Evolutionary conservation across 768 basidiomycete genomes (phyloP).

Genomic region (Trametes gibbosa): DNA sequence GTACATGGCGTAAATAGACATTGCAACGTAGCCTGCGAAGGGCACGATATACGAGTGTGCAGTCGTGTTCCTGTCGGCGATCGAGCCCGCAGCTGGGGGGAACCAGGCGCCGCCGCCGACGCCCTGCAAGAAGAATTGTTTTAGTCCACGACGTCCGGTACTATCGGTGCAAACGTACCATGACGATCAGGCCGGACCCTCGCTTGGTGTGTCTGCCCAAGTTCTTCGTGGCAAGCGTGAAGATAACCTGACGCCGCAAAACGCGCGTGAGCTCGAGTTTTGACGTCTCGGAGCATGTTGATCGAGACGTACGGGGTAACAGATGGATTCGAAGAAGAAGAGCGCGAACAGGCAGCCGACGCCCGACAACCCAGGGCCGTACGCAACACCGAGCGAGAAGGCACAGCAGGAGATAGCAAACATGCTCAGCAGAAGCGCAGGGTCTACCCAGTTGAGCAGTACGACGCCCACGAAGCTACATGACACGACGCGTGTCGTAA

Average conservation of each 20-base stretch:
- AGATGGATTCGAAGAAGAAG: slow-evolving; percentile 78
- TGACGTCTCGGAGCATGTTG: background rate
- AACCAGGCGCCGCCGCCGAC: slow-evolving; percentile 72
- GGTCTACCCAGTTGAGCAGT: slow-evolving; percentile 61
- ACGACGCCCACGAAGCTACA: slow-evolving; percentile 57
- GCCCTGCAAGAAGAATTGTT: slow-evolving; percentile 34
- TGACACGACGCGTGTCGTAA: slow-evolving; percentile 5
- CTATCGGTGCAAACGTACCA: slow-evolving; percentile 35
- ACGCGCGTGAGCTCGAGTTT: background rate
- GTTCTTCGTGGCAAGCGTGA: slow-evolving; percentile 65
- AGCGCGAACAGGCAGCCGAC: slow-evolving; percentile 60
- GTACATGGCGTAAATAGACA: slow-evolving; percentile 57
- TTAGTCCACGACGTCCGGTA: background rate
- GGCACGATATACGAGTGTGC: slow-evolving; percentile 60
- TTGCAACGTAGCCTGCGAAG: slow-evolving; percentile 54
- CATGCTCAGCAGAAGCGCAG: slow-evolving; percentile 56
- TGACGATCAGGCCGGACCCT: slow-evolving; percentile 63
- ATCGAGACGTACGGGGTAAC: slow-evolving; percentile 50
- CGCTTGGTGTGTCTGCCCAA: slow-evolving; percentile 57
- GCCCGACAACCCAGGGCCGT: slow-evolving; percentile 50
- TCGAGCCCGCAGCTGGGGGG: slow-evolving; percentile 55
- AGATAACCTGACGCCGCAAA: slow-evolving; percentile 43
- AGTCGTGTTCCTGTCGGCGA: slow-evolving; percentile 48
- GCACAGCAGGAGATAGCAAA: slow-evolving; percentile 52
- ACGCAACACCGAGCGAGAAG: slow-evolving; percentile 51